phyloP scores from a whole-genome alignment of 1,284 basidiomycete species.

The Trichosporon coremiiforme region DNA sequence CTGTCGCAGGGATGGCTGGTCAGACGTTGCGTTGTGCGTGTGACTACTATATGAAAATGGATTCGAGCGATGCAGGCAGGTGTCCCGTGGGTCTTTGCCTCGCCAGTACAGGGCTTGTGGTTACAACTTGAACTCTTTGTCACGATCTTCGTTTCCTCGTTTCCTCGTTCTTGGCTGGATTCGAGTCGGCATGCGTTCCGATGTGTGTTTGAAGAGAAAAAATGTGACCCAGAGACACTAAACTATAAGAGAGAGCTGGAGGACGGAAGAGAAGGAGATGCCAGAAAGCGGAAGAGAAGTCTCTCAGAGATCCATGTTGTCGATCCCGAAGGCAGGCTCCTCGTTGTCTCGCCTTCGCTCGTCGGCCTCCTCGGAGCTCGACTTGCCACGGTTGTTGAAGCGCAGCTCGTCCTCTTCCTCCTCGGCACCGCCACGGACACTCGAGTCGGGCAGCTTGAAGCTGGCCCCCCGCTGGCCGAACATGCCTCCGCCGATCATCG shows the following conservation, averaged over 20 bases:
- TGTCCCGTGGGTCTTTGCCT: neutral
- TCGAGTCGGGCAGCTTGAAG: slow-evolving; percentile 39
- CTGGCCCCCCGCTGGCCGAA: slow-evolving; percentile 37
- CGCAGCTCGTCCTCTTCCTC: slow-evolving; percentile 46
- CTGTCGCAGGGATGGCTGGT: neutral
- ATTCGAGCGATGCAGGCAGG: neutral
- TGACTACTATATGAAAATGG: slow-evolving; percentile 3
- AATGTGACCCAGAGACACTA: slow-evolving; percentile 9
- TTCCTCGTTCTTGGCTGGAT: neutral
- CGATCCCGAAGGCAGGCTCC: slow-evolving; percentile 31
- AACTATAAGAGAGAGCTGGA: neutral
- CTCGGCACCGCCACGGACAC: slow-evolving; percentile 44
- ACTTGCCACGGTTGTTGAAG: slow-evolving; percentile 28
- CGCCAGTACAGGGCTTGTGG: slow-evolving; percentile 9
- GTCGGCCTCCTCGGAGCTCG: slow-evolving; percentile 45
- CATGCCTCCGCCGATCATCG: slow-evolving; percentile 52
- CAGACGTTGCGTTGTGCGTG: neutral
- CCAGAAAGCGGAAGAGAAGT: neutral
- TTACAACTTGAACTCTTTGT: neutral
- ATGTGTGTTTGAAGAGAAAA: neutral
- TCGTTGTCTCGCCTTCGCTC: slow-evolving; percentile 37
- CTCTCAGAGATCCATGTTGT: slow-evolving; percentile 33
- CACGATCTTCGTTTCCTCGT: too few relatives aligned
- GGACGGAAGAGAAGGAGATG: neutral
- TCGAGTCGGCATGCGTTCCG: neutral